Conservation (phyloP, 306 rosid genomes). For the Ceratonia siliqua region DNA sequence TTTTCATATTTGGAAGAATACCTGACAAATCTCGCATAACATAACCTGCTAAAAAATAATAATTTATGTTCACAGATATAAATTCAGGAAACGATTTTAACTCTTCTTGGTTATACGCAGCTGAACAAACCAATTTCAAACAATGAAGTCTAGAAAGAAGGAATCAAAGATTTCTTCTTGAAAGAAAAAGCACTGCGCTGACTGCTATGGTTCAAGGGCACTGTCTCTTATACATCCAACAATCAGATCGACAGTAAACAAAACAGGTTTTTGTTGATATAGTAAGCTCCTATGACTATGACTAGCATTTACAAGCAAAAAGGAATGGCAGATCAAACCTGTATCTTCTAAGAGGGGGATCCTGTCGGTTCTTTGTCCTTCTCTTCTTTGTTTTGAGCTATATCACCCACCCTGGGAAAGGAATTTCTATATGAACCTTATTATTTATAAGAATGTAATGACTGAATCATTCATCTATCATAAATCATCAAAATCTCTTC, state of each 20-base stretch:
- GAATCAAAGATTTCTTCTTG: neutral
- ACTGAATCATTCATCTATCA: constrained; percentile 5
- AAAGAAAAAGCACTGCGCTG: constrained; percentile 13
- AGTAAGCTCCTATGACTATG: constrained; percentile 12
- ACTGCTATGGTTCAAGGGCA: constrained; percentile 20
- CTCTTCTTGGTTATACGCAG: constrained; percentile 10
- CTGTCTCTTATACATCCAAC: constrained; percentile 4
- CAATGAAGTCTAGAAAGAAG: neutral
- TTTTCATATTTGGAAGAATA: neutral
- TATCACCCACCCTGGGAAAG: constrained; percentile 54
- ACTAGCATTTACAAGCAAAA: constrained; percentile 7
- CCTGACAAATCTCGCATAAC: neutral
- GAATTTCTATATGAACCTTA: neutral
- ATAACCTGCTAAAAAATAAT: constrained; percentile 9
- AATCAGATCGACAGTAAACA: neutral
- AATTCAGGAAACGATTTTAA: neutral
- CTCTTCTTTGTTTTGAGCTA: constrained; percentile 40
- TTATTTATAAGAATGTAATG: constrained; percentile 23
- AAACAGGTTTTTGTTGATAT: neutral
- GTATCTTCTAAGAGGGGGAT: constrained; percentile 36
- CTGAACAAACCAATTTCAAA: constrained; percentile 17
- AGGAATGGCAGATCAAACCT: constrained; percentile 45
- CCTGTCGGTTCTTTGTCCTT: constrained; percentile 38
- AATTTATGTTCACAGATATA: constrained; percentile 2
- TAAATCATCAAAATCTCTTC: neutral